Percentiles rank a stretch among this genome's conserved stretches.
Conservation (phyloP, 2,329 filamentous ascomycete genomes). For the Gliomastix tumulicola region DNA sequence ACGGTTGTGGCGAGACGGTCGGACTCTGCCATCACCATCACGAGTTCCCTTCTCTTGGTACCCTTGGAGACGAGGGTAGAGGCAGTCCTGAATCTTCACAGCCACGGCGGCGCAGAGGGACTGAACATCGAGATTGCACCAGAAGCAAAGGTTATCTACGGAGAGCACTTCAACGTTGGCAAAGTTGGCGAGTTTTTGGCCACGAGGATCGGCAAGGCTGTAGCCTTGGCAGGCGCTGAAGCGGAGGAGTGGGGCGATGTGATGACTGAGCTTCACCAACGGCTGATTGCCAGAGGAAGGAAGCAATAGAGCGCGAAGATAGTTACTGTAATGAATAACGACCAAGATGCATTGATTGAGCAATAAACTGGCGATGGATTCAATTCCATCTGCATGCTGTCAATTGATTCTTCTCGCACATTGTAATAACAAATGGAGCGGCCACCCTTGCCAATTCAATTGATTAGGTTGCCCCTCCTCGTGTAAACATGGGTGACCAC, state of each 20-base stretch:
- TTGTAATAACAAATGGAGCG: no score
- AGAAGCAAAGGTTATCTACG: slow-evolving; percentile 62
- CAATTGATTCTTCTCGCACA: no score
- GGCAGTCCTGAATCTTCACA: slow-evolving; percentile 48
- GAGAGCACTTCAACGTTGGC: slow-evolving; percentile 67
- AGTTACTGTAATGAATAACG: no score
- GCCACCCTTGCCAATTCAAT: no score
- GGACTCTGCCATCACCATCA: slow-evolving; percentile 59
- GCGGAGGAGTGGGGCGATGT: slow-evolving; percentile 45
- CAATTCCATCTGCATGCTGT: no score
- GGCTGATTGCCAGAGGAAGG: slow-evolving; percentile 46
- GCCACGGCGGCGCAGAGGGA: slow-evolving; percentile 30
- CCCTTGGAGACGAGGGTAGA: slow-evolving; percentile 64
- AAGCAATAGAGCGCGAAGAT: slow-evolving; percentile 28
- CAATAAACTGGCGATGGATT: no score
- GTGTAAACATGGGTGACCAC: no score
- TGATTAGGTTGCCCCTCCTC: no score
- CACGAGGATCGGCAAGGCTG: slow-evolving; percentile 39
- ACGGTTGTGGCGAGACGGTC: slow-evolving; percentile 57
- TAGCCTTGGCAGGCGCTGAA: slow-evolving; percentile 16
- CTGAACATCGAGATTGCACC: slow-evolving; percentile 48
- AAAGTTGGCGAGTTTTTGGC: slow-evolving; percentile 69
- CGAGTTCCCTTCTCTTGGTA: slow-evolving; percentile 53
- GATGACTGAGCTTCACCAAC: slow-evolving; percentile 46
- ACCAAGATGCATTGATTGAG: no score